A percentile compares a stretch with the other conserved stretches of the same genome.
Evolutionary conservation across 768 basidiomycete species (phyloP).

Genomic region (Ramaria sp.): DNA sequence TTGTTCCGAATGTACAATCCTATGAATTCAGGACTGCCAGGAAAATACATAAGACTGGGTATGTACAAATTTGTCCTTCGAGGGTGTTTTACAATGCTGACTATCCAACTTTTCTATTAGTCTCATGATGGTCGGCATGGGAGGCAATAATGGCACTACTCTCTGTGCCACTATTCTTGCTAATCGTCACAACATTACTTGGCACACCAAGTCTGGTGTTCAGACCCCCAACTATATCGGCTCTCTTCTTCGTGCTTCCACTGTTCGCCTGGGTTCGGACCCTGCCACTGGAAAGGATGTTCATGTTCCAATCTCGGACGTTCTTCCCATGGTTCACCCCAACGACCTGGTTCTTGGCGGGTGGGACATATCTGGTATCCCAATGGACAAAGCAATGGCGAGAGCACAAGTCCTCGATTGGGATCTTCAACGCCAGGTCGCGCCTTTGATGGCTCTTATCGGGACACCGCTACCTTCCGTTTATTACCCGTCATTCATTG

Average conservation of each 20-base stretch:
- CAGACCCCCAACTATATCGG: slow-evolving; percentile 98
- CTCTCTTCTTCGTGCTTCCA: slow-evolving; percentile 91
- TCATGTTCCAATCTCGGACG: slow-evolving; percentile 82
- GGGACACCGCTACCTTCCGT: slow-evolving; percentile 85
- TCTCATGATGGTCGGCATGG: slow-evolving; percentile 93
- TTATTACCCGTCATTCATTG: slow-evolving; percentile 97
- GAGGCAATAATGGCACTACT: slow-evolving; percentile 96
- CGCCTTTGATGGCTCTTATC: slow-evolving; percentile 69
- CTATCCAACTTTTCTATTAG: slow-evolving; percentile 29
- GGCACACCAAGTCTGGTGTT: slow-evolving; percentile 87
- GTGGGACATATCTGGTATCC: slow-evolving; percentile 88
- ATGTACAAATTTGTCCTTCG: slow-evolving; percentile 23
- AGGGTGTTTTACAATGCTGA: neutral
- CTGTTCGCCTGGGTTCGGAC: slow-evolving; percentile 83
- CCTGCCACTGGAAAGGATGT: slow-evolving; percentile 76
- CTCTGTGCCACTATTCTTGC: slow-evolving; percentile 91
- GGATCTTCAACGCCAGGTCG: slow-evolving; percentile 93
- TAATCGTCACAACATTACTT: slow-evolving; percentile 87
- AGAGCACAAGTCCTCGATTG: slow-evolving; percentile 92
- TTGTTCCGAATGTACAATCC: slow-evolving; percentile 69
- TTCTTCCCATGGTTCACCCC: slow-evolving; percentile 96
- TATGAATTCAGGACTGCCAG: slow-evolving; percentile 89
- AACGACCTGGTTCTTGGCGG: slow-evolving; percentile 96
- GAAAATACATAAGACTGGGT: slow-evolving; percentile 89
- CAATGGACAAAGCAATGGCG: slow-evolving; percentile 87